Conservation (phyloP, 2,329 filamentous ascomycete species). For the Ophiostoma piceae region DNA sequence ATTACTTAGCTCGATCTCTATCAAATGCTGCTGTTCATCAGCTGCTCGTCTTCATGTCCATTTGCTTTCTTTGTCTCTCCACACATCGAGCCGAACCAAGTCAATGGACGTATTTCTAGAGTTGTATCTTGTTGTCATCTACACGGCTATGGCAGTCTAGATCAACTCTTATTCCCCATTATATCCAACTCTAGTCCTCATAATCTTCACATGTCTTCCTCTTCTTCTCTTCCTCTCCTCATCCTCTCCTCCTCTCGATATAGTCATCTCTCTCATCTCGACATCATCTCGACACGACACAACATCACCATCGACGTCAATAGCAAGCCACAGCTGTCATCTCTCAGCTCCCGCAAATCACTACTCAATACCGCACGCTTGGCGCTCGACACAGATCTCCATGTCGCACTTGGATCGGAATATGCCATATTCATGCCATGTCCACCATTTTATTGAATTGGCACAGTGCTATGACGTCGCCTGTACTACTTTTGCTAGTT, state of each 20-base stretch:
- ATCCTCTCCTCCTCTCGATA: background rate
- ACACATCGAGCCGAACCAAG: no score
- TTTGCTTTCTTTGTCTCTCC: no score
- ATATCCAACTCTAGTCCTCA: background rate
- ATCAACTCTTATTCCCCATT: background rate
- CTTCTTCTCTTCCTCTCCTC: background rate
- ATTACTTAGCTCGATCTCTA: background rate
- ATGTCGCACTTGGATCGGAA: background rate
- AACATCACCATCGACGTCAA: background rate
- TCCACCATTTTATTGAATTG: background rate
- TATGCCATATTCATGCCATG: background rate
- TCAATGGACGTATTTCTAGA: no score
- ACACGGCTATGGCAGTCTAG: no score
- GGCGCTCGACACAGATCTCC: background rate
- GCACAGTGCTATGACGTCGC: constrained; percentile 15
- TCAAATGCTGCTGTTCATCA: background rate
- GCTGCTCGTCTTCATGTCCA: background rate
- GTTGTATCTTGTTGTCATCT: no score
- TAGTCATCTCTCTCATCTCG: background rate
- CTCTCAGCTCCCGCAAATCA: background rate
- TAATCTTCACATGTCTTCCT: background rate
- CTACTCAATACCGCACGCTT: background rate
- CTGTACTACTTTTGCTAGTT: background rate
- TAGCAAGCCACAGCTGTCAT: background rate
- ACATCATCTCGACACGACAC: background rate